phyloP scores from a whole-genome alignment of 2,329 filamentous ascomycete genomes.

The Xylariomycetidae sp. region DNA sequence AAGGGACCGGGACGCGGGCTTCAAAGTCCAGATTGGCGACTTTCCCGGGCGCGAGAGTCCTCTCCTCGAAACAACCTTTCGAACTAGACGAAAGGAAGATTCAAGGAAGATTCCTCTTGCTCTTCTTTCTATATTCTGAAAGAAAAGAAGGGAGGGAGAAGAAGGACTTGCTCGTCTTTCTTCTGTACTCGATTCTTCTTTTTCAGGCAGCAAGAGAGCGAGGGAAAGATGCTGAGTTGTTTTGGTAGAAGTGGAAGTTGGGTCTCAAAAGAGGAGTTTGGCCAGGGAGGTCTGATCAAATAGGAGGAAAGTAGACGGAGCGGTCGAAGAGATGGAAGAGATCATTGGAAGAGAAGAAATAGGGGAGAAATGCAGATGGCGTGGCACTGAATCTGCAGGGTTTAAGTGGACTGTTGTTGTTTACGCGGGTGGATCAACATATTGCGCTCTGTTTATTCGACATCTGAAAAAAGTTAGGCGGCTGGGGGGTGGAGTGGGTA shows the following conservation, averaged over 20 bases:
- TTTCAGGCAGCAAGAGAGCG: constrained; percentile 18
- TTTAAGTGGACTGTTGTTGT: constrained; percentile 20
- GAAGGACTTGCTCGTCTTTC: constrained; percentile 26
- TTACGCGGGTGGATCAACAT: too few relatives aligned
- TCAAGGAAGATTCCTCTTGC: constrained; percentile 62
- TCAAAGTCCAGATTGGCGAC: constrained; percentile 99
- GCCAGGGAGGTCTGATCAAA: constrained; percentile 17
- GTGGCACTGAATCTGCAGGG: constrained; percentile 17
- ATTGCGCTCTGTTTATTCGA: too few relatives aligned
- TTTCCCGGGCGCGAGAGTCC: constrained; percentile 49
- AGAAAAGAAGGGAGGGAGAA: constrained; percentile 36
- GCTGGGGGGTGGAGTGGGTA: too few relatives aligned
- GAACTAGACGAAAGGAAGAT: constrained; percentile 56
- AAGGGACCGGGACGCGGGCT: constrained; percentile 97
- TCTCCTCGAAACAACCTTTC: constrained; percentile 43
- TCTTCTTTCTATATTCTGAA: constrained; percentile 49
- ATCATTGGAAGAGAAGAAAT: too few relatives aligned
- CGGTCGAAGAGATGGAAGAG: constrained; percentile 18
- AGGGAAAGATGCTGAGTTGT: constrained; percentile 29
- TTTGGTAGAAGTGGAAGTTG: too few relatives aligned
- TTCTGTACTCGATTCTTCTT: constrained; percentile 33
- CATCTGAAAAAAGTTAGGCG: too few relatives aligned
- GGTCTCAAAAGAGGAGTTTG: constrained; percentile 14
- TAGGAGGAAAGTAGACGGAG: constrained; percentile 26
- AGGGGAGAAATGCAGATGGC: too few relatives aligned